A percentile compares a stretch with the other conserved stretches of the same genome.
Conservation (phyloP, 2,329 filamentous ascomycete genomes). For the Beauveria asiatica region DNA sequence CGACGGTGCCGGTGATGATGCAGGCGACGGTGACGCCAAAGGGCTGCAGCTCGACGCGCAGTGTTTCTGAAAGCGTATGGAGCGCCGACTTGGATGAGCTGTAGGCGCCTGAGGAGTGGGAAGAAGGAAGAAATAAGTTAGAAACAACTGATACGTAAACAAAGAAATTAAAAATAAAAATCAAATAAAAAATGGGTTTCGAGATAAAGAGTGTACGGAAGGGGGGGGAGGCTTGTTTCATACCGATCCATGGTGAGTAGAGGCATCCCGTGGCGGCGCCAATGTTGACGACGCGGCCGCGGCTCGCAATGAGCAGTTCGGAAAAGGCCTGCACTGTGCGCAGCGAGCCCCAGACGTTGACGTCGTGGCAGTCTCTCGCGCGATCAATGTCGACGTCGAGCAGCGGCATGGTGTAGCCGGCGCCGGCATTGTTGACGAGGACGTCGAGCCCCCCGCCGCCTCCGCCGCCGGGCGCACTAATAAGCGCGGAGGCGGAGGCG, state of each 20-base stretch:
- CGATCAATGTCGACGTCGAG: slow-evolving; percentile 22
- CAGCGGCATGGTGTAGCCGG: slow-evolving; percentile 18
- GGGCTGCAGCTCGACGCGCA: slow-evolving; percentile 9
- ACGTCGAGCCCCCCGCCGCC: slow-evolving; percentile 6
- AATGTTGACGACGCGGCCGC: slow-evolving; percentile 19
- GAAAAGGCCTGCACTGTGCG: slow-evolving; percentile 27
- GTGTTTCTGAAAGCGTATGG: slow-evolving; percentile 2
- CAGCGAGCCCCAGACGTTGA: slow-evolving; percentile 33
- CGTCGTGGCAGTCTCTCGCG: slow-evolving; percentile 30
- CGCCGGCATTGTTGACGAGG: slow-evolving; percentile 17
- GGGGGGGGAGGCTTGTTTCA: background rate
- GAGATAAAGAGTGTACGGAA: background rate
- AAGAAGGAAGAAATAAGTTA: background rate
- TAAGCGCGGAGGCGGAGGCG: too few relatives aligned
- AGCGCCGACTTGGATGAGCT: slow-evolving; percentile 8
- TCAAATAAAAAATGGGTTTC: too few relatives aligned
- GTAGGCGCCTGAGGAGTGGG: background rate
- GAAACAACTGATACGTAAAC: too few relatives aligned
- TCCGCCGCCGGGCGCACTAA: too few relatives aligned
- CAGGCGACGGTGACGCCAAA: slow-evolving; percentile 11
- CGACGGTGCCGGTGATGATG: slow-evolving; percentile 4
- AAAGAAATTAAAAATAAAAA: too few relatives aligned
- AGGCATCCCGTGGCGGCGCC: background rate
- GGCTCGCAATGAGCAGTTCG: slow-evolving; percentile 18
- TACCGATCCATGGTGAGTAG: slow-evolving; percentile 8